phyloP scores from a whole-genome alignment of 306 rosid species.

The Lathyrus oleraceus region DNA sequence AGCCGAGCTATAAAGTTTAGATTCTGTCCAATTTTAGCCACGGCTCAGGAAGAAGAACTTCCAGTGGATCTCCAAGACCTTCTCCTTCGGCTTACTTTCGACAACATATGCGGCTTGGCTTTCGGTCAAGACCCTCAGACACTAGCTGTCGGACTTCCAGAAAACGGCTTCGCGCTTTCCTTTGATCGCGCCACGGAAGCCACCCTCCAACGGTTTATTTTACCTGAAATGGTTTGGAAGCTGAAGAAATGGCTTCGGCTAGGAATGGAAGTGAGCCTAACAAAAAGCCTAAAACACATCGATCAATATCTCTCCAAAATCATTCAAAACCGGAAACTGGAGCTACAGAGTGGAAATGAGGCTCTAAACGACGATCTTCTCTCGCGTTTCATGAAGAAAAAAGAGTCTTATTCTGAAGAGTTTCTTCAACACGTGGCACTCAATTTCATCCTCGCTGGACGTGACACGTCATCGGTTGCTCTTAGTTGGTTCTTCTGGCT shows the following conservation, averaged over 20 bases:
- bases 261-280: conserved; percentile 63
- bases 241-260: conserved; percentile 44
- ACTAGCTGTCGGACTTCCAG: conserved; percentile 44
- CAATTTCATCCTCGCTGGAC: conserved; percentile 93
- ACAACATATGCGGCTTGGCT: conserved; percentile 87
- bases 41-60: conserved; percentile 42
- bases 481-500: conserved; percentile 90
- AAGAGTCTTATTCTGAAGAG: conserved; percentile 60
- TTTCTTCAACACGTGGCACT: conserved; percentile 85
- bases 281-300: conserved; percentile 52
- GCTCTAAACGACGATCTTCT: conserved; percentile 65
- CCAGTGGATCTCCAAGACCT: conserved; percentile 84
- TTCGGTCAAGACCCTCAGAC: conserved; percentile 85
- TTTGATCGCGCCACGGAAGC: conserved; percentile 55
- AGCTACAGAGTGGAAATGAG: conserved; percentile 40
- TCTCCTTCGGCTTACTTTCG: conserved; percentile 83
- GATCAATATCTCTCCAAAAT: conserved; percentile 54
- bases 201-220: conserved; percentile 44
- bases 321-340: conserved; percentile 64
- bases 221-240: conserved; percentile 46
- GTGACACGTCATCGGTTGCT: conserved; percentile 87
- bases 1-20: conserved; percentile 75
- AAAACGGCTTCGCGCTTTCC: conserved; percentile 39
- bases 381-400: conserved; percentile 85
- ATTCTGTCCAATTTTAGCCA: conserved; percentile 65